Conservation (phyloP, 2,329 filamentous ascomycete species). For the Cytospora mali region DNA sequence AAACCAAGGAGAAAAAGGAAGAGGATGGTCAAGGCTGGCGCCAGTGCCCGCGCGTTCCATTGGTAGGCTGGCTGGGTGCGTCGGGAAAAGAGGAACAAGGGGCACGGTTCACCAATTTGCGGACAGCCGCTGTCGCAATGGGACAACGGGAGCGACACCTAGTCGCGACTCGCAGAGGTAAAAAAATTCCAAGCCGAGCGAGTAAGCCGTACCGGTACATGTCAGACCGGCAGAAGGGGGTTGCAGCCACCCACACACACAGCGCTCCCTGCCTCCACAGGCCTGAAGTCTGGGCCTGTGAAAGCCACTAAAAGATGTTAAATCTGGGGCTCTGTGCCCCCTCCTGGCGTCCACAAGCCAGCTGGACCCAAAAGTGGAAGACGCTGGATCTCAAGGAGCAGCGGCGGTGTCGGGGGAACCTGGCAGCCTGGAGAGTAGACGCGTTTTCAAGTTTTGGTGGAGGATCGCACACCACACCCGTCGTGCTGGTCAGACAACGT, state of each 20-base stretch:
- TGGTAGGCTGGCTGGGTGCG: conserved; percentile 16
- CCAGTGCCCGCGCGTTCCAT: conserved; percentile 7
- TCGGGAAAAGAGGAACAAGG: conserved; percentile 15
- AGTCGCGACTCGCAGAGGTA: conserved; percentile 16
- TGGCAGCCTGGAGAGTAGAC: not conserved
- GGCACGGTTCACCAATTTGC: conserved; percentile 25
- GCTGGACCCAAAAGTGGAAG: conserved; percentile 10
- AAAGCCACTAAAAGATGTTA: conserved; percentile 26
- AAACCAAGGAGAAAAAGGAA: not conserved
- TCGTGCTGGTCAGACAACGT: conserved; percentile 17
- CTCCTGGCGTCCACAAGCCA: conserved; percentile 22
- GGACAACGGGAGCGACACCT: conserved; percentile 21
- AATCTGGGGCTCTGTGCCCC: conserved; percentile 24
- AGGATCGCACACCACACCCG: conserved; percentile 20
- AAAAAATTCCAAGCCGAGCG: conserved; percentile 21
- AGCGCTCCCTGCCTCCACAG: conserved; percentile 28
- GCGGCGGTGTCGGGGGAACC: conserved; percentile 12
- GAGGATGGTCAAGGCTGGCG: conserved; percentile 26
- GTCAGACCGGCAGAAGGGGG: conserved; percentile 14
- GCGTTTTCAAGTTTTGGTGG: conserved; percentile 22
- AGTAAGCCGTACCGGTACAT: conserved; percentile 26
- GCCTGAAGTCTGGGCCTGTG: conserved; percentile 25
- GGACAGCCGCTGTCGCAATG: conserved; percentile 21
- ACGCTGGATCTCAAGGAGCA: conserved; percentile 15
- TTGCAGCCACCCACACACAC: conserved; percentile 27